Percentiles rank a stretch among this genome's conserved stretches.
phyloP scores from a whole-genome alignment of 306 rosid genomes.

The Gynostemma pentaphyllum region DNA sequence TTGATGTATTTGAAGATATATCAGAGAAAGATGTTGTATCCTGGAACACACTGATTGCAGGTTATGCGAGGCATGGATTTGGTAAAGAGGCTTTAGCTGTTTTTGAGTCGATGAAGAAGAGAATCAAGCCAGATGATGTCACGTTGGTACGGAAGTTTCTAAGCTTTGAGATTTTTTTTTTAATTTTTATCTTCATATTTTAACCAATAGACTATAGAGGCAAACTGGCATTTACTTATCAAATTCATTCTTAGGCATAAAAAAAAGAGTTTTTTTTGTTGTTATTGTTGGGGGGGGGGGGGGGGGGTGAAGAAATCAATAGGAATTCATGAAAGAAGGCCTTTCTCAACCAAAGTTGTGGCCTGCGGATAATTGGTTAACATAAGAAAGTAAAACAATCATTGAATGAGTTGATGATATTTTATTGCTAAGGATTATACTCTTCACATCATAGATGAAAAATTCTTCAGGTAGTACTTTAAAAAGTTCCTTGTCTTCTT shows the following conservation, averaged over 20 bases:
- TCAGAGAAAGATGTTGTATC: slow-evolving; percentile 68
- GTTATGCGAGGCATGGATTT: slow-evolving; percentile 87
- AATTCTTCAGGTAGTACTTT: neutral
- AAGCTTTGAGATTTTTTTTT: neutral
- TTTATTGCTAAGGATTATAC: neutral
- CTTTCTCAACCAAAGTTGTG: neutral
- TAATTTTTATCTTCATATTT: slow-evolving; percentile 4
- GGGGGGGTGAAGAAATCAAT: no score
- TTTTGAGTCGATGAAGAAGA: slow-evolving; percentile 57
- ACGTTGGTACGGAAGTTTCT: slow-evolving; percentile 43
- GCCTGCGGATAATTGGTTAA: neutral
- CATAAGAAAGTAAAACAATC: neutral
- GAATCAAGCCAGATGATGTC: slow-evolving; percentile 53
- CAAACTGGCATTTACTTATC: neutral
- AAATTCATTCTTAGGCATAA: neutral
- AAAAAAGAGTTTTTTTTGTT: no score
- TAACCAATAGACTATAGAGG: slow-evolving; percentile 1
- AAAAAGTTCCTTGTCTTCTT: neutral
- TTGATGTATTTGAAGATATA: slow-evolving; percentile 51
- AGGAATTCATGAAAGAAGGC: no score
- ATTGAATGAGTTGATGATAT: neutral
- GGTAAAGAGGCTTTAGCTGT: slow-evolving; percentile 48
- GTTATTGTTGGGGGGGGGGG: no score
- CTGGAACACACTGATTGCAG: slow-evolving; percentile 71
- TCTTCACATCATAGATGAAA: neutral